A percentile compares a stretch with the other conserved stretches of the same genome.
Evolutionary conservation across 192 early-diverging fungal genomes (phyloP).

Genomic region (Backusella westeae): DNA sequence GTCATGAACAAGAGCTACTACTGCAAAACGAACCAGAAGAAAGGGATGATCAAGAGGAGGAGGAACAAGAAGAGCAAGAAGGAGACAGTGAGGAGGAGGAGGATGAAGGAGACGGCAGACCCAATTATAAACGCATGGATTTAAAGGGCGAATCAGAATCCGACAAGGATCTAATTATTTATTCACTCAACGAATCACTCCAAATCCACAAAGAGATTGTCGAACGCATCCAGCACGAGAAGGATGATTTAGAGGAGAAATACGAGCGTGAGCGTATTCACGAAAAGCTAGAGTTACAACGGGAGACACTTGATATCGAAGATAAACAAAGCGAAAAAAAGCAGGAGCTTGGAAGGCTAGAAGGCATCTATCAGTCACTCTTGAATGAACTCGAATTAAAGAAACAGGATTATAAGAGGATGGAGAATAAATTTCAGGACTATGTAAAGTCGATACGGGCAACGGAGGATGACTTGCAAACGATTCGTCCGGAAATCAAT

Average conservation of each 20-base stretch:
- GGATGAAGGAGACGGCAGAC: not conserved
- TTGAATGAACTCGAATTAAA: conserved; percentile 12
- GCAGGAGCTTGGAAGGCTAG: not conserved
- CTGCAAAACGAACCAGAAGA: not conserved
- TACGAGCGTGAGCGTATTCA: not conserved
- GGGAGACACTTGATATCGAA: conserved; percentile 9
- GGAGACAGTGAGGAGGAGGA: not conserved
- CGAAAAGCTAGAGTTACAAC: not conserved
- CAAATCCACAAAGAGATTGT: conserved; percentile 26
- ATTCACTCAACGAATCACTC: conserved; percentile 24
- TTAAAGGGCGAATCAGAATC: conserved; percentile 19
- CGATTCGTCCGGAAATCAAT: conserved; percentile 8
- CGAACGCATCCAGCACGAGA: conserved; percentile 19
- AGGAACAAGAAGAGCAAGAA: not conserved
- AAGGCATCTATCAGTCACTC: conserved; percentile 6
- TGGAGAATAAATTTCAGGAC: conserved; percentile 20
- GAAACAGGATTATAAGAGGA: conserved; percentile 12
- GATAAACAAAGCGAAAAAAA: conserved; percentile 7
- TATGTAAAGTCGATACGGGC: conserved; percentile 16
- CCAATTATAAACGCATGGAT: conserved; percentile 1
- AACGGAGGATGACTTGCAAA: conserved; percentile 13
- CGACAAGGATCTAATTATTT: conserved; percentile 22
- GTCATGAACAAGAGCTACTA: not conserved
- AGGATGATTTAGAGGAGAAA: conserved; percentile 12
- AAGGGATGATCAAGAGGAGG: not conserved